Base-by-base conservation (phyloP, 2,329 filamentous ascomycete genomes). In the Emmonsiellopsis sp. region DNA sequence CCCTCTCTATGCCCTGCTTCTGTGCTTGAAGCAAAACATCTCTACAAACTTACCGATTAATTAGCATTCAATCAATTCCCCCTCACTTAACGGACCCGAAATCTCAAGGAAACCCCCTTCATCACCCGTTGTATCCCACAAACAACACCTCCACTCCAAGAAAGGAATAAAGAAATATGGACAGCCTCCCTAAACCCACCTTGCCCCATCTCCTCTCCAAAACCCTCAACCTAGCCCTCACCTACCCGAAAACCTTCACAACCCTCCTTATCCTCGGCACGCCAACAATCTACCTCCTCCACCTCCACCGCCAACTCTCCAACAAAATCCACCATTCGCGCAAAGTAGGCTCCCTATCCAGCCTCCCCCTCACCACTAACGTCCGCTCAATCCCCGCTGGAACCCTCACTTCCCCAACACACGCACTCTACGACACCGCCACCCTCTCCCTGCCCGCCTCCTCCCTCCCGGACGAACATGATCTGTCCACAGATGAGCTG, bases 341-440 rank as follows among this genome's bases (percentile, higher is more conserved):
- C 8, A 56, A 59, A 16, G 31, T 37, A 32, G 62, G 63, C 16
- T 58, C 54, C 1, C 59, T 65, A 10, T 31, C 51, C 57, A 10
- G 16, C 41, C 3, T 50, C 57, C 11, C 47, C 54, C 9, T 55
- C 59, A 2, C 34, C 50, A 7, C 57, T 50, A 11, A 47, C 13
- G 59, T 68, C 45, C 43, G 57, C 13, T 62, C 66, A 2, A 55
- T 68, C 8, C 64, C 66, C 0, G 26, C 58, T 0, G 16, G 54
- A 0, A 53, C 61, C 11, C 62, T 60, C 13, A 58, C 58, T 5
- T 46, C 61, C 3, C 34, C 58, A 10, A 63, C 59, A 47, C 59
- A 57, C 34, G 50, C 57, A 0, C 30, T 66, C 11, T 59, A 65
- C 51, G 64, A 66, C 50, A 55, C 53, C 5, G 57, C 61, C 26